Evolutionary conservation across 371 early-diverging fungal genomes (phyloP).

Genomic region (Smittium culicis): DNA sequence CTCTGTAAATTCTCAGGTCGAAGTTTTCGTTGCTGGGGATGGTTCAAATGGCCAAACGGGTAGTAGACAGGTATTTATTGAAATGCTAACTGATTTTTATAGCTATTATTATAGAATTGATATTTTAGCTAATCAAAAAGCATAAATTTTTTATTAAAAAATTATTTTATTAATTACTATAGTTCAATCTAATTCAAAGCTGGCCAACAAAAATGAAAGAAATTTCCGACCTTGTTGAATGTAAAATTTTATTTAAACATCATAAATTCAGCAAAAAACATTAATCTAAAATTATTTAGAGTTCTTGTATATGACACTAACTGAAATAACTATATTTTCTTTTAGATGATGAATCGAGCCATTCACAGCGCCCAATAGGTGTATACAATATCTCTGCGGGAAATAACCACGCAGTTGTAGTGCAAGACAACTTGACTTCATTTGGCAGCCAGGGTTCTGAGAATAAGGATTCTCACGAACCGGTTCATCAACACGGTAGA

Average conservation of each 20-base stretch:
- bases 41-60: slow-evolving; percentile 7
- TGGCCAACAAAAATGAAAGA: slow-evolving; percentile 7
- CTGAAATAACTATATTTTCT: no score
- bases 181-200: slow-evolving; percentile 5
- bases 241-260: neutral
- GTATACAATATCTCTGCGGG: slow-evolving; percentile 7
- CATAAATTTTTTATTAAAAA: neutral
- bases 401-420: slow-evolving; percentile 1
- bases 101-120: no score
- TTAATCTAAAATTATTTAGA: no score
- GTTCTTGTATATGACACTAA: no score
- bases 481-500: slow-evolving; percentile 5
- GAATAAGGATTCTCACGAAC: no score
- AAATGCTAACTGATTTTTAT: no score
- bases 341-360: neutral
- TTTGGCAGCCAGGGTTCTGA: no score
- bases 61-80: neutral
- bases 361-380: neutral
- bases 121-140: no score
- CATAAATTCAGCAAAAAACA: no score
- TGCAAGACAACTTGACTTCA: neutral
- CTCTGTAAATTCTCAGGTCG: neutral
- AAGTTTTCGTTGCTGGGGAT: slow-evolving; percentile 4
- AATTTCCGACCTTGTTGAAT: slow-evolving; percentile 10
- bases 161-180: neutral